Conservation (phyloP, 208 protist genomes). For the Jaenimonas drosophilae region DNA sequence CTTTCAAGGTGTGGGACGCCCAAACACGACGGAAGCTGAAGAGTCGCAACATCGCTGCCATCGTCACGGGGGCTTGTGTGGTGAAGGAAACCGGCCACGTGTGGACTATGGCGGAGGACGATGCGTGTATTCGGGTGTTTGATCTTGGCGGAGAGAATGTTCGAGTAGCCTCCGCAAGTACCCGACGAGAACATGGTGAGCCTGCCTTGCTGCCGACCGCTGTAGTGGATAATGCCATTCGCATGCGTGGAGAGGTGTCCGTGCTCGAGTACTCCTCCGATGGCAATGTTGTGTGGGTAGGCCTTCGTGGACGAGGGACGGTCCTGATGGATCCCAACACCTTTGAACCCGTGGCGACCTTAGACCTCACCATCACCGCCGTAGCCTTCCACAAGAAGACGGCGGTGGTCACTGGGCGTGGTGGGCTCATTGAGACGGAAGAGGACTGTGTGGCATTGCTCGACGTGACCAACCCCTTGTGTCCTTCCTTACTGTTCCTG, state of each 20-base stretch:
- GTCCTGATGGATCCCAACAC: constrained; percentile 55
- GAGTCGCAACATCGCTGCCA: constrained; percentile 77
- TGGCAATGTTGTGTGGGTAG: constrained; percentile 57
- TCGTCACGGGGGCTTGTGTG: constrained; percentile 59
- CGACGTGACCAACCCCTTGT: constrained; percentile 40
- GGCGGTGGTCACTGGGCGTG: constrained; percentile 63
- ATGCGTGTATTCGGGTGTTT: constrained; percentile 74
- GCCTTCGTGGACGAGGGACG: constrained; percentile 28
- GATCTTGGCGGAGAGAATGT: constrained; percentile 67
- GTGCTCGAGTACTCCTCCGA: constrained; percentile 58
- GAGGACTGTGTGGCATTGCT: constrained; percentile 51
- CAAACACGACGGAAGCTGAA: constrained; percentile 60
- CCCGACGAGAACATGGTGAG: constrained; percentile 35
- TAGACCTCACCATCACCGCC: constrained; percentile 40
- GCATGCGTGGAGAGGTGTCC: constrained; percentile 53
- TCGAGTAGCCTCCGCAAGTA: constrained; percentile 12
- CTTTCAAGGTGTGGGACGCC: constrained; percentile 77
- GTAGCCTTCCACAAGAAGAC: constrained; percentile 57
- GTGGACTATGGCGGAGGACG: constrained; percentile 72
- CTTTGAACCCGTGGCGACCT: constrained; percentile 21
- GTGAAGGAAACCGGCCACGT: constrained; percentile 41
- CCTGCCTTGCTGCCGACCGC: too few species aligned
- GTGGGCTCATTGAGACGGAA: constrained; percentile 24
- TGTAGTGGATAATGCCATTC: constrained; percentile 65
- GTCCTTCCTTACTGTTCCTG: constrained; percentile 47